Percentiles rank a stretch among this genome's conserved stretches.
Evolutionary conservation across 2,329 filamentous ascomycete species (phyloP).

Genomic region (Phaeosphaeriaceae sp.): DNA sequence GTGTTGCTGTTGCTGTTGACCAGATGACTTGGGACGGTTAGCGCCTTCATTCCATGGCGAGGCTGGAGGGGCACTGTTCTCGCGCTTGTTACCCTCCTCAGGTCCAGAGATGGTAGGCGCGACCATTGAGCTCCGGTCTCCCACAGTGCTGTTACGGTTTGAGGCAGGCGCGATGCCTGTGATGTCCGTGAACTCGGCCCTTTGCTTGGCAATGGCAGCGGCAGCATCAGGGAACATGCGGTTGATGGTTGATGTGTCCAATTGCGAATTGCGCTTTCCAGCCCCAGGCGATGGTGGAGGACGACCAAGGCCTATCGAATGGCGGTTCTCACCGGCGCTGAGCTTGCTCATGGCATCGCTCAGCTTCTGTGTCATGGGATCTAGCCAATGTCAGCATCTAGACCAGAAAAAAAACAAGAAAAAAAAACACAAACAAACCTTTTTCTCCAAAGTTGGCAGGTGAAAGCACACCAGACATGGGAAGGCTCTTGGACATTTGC

Average conservation of each 20-base stretch:
- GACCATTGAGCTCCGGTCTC: slow-evolving; percentile 75
- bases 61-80: slow-evolving; percentile 65
- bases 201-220: slow-evolving; percentile 97
- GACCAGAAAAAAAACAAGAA: too few species aligned
- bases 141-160: slow-evolving; percentile 87
- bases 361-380: slow-evolving; percentile 95
- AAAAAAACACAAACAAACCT: too few species aligned
- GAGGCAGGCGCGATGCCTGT: slow-evolving; percentile 89
- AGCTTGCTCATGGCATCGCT: slow-evolving; percentile 97
- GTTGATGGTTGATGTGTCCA: slow-evolving; percentile 92
- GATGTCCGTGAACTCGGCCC: slow-evolving; percentile 95
- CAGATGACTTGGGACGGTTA: slow-evolving; percentile 76
- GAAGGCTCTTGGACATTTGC: slow-evolving; percentile 98
- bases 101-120: slow-evolving; percentile 77
- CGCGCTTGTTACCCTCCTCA: slow-evolving; percentile 66
- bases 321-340: slow-evolving; percentile 83
- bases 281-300: slow-evolving; percentile 74
- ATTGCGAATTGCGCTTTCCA: slow-evolving; percentile 86
- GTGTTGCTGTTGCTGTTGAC: slow-evolving; percentile 67
- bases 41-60: slow-evolving; percentile 78
- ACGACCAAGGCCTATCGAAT: slow-evolving; percentile 75
- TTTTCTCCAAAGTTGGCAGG: slow-evolving; percentile 94
- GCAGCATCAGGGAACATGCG: slow-evolving; percentile 99
- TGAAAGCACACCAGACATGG: slow-evolving; percentile 93
- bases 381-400: slow-evolving; percentile 58